Percentiles rank a stretch among this genome's conserved stretches.
phyloP scores from a whole-genome alignment of 2,329 filamentous ascomycete species.

The Fusarium sp. region DNA sequence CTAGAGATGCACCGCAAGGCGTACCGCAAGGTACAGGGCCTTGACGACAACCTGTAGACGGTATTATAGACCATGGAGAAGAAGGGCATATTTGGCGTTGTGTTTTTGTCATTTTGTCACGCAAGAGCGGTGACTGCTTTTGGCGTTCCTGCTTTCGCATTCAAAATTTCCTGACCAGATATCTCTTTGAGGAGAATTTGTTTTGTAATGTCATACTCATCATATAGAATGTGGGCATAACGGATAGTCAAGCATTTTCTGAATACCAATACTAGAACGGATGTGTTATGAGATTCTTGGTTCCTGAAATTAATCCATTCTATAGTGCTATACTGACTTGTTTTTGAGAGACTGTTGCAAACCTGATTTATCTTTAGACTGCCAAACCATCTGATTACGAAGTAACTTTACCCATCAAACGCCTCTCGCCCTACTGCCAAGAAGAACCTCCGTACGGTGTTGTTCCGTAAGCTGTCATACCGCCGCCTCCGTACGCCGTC shows the following conservation, averaged over 20 bases:
- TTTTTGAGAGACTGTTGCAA: conserved; percentile 39
- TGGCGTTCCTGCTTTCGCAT: conserved; percentile 39
- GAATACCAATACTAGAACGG: conserved; percentile 1
- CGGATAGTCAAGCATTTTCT: conserved; percentile 10
- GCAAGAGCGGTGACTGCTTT: conserved; percentile 33
- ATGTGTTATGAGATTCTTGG: not conserved
- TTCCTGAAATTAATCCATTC: conserved; percentile 41
- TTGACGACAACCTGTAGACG: conserved; percentile 47
- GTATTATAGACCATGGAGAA: conserved; percentile 36
- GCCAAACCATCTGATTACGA: conserved; percentile 35
- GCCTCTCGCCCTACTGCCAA: conserved; percentile 56
- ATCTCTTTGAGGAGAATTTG: conserved; percentile 14
- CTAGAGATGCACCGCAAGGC: conserved; percentile 86
- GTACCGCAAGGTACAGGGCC: conserved; percentile 68
- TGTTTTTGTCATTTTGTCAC: conserved; percentile 31
- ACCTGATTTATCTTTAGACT: conserved; percentile 24
- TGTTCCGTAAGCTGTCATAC: conserved; percentile 74
- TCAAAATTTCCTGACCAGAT: conserved; percentile 9
- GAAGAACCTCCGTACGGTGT: conserved; percentile 62
- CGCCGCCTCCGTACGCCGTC: conserved; percentile 74
- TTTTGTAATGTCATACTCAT: conserved; percentile 33
- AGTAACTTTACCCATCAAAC: conserved; percentile 42
- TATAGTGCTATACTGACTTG: conserved; percentile 43
- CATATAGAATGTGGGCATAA: conserved; percentile 8
- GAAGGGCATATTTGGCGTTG: conserved; percentile 42